Evolutionary conservation across 2,329 filamentous ascomycete species (phyloP).

Genomic region (Graphilbum ipis-grandicollis): DNA sequence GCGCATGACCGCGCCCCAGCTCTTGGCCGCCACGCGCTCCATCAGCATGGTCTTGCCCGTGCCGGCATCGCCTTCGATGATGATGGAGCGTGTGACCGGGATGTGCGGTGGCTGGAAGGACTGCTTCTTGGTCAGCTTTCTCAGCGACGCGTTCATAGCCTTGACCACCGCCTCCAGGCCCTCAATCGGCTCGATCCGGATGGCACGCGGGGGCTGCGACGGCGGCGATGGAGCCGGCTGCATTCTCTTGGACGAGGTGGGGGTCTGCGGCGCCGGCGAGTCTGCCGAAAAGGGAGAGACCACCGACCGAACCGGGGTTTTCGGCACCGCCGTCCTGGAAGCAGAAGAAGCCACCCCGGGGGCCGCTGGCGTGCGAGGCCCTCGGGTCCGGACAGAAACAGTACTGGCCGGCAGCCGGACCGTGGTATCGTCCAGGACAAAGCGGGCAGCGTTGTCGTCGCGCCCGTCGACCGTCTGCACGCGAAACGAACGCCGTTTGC

Average conservation of each 20-base stretch:
- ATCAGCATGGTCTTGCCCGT: slow-evolving; percentile 73
- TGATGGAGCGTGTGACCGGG: slow-evolving; percentile 32
- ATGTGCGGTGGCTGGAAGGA: slow-evolving; percentile 8
- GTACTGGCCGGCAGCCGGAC: slow-evolving; percentile 21
- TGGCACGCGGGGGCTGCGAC: slow-evolving; percentile 1
- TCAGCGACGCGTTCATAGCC: slow-evolving; percentile 49
- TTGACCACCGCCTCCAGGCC: slow-evolving; percentile 49
- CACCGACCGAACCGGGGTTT: no score
- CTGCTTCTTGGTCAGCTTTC: neutral
- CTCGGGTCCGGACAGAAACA: no score
- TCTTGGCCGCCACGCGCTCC: slow-evolving; percentile 43
- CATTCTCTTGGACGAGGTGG: slow-evolving; percentile 5
- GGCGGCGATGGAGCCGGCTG: slow-evolving; percentile 4
- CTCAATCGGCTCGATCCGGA: slow-evolving; percentile 39
- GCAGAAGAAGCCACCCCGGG: no score
- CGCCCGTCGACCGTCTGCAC: slow-evolving; percentile 36
- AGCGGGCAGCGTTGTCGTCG: slow-evolving; percentile 24
- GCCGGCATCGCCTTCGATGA: slow-evolving; percentile 67
- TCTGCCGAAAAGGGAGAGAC: no score
- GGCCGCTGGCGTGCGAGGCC: no score
- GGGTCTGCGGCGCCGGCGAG: no score
- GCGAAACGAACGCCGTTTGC: slow-evolving; percentile 42
- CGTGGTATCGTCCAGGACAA: slow-evolving; percentile 14
- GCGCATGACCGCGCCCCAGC: slow-evolving; percentile 53
- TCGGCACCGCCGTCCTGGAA: no score